A percentile compares a stretch with the other conserved stretches of the same genome.
Conservation (phyloP, 768 basidiomycete species). For the Mycena metata region DNA sequence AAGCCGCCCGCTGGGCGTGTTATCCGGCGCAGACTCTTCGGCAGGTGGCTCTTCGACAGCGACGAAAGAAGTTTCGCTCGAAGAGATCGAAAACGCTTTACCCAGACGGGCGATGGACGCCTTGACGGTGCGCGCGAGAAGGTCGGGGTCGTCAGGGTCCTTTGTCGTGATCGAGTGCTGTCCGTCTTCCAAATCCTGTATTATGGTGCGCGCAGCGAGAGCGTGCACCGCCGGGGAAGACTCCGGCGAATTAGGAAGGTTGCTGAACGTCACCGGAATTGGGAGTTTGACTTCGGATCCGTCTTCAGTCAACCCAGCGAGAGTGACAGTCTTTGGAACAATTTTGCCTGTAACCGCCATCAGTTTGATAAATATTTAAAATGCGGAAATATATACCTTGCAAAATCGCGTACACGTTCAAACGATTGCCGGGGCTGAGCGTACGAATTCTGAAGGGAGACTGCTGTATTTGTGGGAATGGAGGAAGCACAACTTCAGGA, state of each 20-base stretch:
- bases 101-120: slow-evolving; percentile 35
- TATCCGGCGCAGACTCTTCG: slow-evolving; percentile 17
- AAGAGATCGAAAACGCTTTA: slow-evolving; percentile 33
- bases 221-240: slow-evolving; percentile 33
- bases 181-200: slow-evolving; percentile 37
- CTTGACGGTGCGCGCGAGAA: slow-evolving; percentile 22
- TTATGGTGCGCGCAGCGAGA: slow-evolving; percentile 36
- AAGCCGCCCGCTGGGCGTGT: background rate
- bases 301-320: slow-evolving; percentile 21
- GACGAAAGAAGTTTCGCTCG: slow-evolving; percentile 33
- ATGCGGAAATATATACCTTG: slow-evolving; percentile 12
- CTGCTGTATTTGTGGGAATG: slow-evolving; percentile 28
- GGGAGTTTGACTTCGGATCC: slow-evolving; percentile 30
- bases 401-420: slow-evolving; percentile 30
- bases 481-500: slow-evolving; percentile 12
- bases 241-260: slow-evolving; percentile 29
- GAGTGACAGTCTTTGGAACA: slow-evolving; percentile 26
- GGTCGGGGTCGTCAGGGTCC: slow-evolving; percentile 26
- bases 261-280: slow-evolving; percentile 34
- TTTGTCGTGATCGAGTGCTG: slow-evolving; percentile 18
- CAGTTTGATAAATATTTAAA: background rate
- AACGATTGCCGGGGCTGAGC: slow-evolving; percentile 23
- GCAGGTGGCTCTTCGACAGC: slow-evolving; percentile 39
- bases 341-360: slow-evolving; percentile 2
- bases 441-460: slow-evolving; percentile 26